phyloP scores from a whole-genome alignment of 305 asterid species.

The Ruellia speciosa region DNA sequence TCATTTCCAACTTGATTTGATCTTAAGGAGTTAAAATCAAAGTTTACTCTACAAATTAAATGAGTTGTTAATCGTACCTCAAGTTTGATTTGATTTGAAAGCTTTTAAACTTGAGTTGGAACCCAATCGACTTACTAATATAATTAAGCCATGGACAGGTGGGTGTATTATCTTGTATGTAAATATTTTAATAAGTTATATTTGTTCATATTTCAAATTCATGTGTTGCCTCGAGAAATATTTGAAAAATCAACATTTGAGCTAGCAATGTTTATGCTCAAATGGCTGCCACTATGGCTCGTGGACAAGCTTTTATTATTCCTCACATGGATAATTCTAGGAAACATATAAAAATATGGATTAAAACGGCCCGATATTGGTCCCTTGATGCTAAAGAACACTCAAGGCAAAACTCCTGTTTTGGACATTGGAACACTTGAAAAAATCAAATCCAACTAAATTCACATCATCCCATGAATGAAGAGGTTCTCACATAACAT shows the following conservation, averaged over 20 bases:
- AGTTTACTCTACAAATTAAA: too few species aligned
- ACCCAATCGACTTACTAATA: too few species aligned
- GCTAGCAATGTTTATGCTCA: constrained; percentile 1
- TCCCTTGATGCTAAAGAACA: constrained; percentile 8
- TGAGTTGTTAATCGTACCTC: too few species aligned
- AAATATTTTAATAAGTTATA: too few species aligned
- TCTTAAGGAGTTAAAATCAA: too few species aligned
- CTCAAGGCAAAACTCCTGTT: constrained; percentile 10
- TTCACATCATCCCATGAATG: background rate
- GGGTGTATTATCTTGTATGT: too few species aligned
- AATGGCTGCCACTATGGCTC: constrained; percentile 7
- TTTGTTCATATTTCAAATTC: constrained; percentile 11
- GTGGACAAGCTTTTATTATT: background rate
- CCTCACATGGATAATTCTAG: background rate
- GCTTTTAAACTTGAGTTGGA: too few species aligned
- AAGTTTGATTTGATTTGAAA: too few species aligned
- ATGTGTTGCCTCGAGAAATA: constrained; percentile 5
- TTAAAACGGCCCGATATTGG: constrained; percentile 3
- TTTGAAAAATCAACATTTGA: constrained; percentile 5
- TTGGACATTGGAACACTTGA: background rate
- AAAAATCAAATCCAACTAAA: background rate
- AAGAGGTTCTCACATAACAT: background rate
- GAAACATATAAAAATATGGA: constrained; percentile 9
- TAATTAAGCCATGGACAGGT: too few species aligned
- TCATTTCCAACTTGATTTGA: too few species aligned